A percentile compares a stretch with the other conserved stretches of the same genome.
phyloP scores from a whole-genome alignment of 257 asterid species.

The Solanum verrucosum region DNA sequence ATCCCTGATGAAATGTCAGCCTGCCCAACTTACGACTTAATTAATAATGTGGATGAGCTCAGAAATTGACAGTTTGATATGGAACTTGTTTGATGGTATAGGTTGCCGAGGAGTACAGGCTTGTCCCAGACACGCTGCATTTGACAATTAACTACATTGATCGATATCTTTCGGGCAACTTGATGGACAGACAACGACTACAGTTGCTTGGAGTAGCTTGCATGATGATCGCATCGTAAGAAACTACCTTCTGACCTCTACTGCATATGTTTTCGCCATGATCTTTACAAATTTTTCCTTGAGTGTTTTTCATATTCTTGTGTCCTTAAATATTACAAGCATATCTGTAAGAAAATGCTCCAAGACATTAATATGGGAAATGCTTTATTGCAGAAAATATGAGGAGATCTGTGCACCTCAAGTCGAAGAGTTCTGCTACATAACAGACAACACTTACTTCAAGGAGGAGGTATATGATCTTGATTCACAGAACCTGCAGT shows the following conservation, averaged over 20 bases:
- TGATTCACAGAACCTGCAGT: neutral
- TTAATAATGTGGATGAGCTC: neutral
- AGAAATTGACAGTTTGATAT: neutral
- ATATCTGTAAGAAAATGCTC: neutral
- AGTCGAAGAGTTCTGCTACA: conserved; percentile 88
- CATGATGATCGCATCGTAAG: conserved; percentile 99
- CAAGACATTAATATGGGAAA: neutral
- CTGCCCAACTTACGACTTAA: neutral
- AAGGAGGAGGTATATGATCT: conserved; percentile 56
- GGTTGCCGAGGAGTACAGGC: conserved; percentile 92
- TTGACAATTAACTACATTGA: conserved; percentile 84
- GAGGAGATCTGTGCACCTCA: conserved; percentile 96
- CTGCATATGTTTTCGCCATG: neutral
- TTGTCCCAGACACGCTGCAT: conserved; percentile 82
- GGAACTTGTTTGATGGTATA: conserved; percentile 4
- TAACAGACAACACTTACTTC: conserved; percentile 85
- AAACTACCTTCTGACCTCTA: neutral
- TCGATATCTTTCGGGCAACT: conserved; percentile 89
- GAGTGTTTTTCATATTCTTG: neutral
- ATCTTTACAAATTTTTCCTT: neutral
- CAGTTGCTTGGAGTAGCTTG: conserved; percentile 91
- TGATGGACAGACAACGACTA: conserved; percentile 75
- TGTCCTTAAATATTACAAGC: neutral
- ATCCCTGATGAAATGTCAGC: neutral
- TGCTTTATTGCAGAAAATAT: conserved; percentile 52